phyloP scores from a whole-genome alignment of 2,329 filamentous ascomycete genomes.

The Fusarium sp. region DNA sequence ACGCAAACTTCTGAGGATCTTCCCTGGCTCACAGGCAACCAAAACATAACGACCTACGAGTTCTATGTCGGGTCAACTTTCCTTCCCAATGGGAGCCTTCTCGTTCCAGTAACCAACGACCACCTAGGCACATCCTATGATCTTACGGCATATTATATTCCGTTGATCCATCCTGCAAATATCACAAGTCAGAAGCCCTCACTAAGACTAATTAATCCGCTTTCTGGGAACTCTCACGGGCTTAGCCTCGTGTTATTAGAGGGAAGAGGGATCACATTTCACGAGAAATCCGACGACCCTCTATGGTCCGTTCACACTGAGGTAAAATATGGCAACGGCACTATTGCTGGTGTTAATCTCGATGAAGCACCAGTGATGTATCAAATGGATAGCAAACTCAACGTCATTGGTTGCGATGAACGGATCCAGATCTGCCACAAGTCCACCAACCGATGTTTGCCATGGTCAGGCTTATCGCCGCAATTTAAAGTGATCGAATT shows the following conservation, averaged over 20 bases:
- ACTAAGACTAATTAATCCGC: not conserved
- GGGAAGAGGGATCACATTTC: not conserved
- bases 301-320: not conserved
- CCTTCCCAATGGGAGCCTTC: not conserved
- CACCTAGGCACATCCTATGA: not conserved
- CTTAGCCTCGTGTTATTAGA: not conserved
- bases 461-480: not conserved
- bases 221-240: not conserved
- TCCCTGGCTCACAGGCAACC: too few relatives aligned
- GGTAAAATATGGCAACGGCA: not conserved
- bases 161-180: not conserved
- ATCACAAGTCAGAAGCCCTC: too few relatives aligned
- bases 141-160: not conserved
- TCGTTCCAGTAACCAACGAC: not conserved
- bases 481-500: not conserved
- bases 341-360: not conserved
- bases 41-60: not conserved
- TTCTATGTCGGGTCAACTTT: not conserved
- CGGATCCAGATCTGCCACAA: not conserved
- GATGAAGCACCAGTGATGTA: not conserved
- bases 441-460: not conserved
- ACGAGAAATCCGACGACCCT: not conserved
- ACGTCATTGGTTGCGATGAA: not conserved
- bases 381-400: not conserved
- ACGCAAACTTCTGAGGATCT: too few relatives aligned